Conservation (phyloP, 352 stramenopile species). For the Phytophthora lateralis region DNA sequence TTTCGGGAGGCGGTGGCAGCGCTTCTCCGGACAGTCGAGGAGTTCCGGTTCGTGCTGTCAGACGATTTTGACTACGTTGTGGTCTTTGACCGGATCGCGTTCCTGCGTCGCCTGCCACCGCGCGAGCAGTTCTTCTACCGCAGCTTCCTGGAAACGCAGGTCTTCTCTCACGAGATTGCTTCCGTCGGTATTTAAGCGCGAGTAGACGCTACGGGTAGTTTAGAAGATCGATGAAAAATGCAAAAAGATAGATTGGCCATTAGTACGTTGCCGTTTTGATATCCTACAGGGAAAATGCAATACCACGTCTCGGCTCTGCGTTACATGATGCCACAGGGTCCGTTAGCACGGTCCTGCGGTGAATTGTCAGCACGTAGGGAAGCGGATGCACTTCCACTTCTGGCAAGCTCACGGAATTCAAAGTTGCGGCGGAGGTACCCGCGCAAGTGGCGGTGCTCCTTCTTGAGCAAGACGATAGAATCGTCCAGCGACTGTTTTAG, state of each 20-base stretch:
- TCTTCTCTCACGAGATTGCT: constrained; percentile 87
- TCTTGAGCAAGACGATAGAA: constrained; percentile 46
- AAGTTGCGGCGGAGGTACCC: constrained; percentile 87
- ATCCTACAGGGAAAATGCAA: constrained; percentile 31
- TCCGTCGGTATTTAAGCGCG: constrained; percentile 51
- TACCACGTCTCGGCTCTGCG: neutral
- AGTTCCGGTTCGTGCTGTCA: constrained; percentile 85
- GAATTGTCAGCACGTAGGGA: constrained; percentile 12
- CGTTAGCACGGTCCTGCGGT: constrained; percentile 29
- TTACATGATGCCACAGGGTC: constrained; percentile 45
- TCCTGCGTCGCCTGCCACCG: constrained; percentile 55
- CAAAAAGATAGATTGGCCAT: constrained; percentile 30
- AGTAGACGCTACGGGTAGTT: constrained; percentile 1
- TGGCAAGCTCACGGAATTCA: constrained; percentile 51
- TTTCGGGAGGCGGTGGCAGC: constrained; percentile 59
- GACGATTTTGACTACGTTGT: constrained; percentile 89
- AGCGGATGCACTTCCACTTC: constrained; percentile 27
- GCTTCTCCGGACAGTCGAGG: constrained; percentile 63
- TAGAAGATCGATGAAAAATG: constrained; percentile 21
- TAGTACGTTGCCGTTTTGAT: constrained; percentile 24
- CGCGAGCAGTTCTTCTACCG: constrained; percentile 75
- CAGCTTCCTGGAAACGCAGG: constrained; percentile 83
- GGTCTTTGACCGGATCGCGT: constrained; percentile 82
- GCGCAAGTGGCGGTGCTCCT: constrained; percentile 67
- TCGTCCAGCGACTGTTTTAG: constrained; percentile 35